A percentile compares a stretch with the other conserved stretches of the same genome.
phyloP scores from a whole-genome alignment of 805 yeast species.

The Torulaspora gathmanii region DNA sequence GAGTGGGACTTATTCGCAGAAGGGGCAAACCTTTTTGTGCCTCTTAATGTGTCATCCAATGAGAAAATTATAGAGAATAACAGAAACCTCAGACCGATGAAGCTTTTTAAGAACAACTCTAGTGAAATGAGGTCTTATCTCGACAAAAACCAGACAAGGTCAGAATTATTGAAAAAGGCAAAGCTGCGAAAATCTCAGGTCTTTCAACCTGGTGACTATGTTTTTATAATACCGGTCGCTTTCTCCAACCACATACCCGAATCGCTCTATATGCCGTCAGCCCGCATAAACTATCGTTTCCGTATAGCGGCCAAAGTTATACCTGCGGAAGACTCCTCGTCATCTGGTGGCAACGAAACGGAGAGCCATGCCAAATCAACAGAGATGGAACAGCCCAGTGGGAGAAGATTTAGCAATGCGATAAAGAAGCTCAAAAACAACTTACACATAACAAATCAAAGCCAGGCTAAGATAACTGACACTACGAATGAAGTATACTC shows the following conservation, averaged over 20 bases:
- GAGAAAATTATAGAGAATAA: conserved; percentile 25
- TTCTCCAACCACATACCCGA: conserved; percentile 64
- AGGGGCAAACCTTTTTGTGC: conserved; percentile 44
- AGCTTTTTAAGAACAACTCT: conserved; percentile 20
- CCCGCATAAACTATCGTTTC: conserved; percentile 23
- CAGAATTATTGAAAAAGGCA: conserved; percentile 10
- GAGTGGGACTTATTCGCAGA: conserved; percentile 43
- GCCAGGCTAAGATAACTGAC: conserved; percentile 4
- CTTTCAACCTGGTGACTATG: conserved; percentile 61
- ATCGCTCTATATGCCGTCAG: conserved; percentile 36
- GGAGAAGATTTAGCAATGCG: conserved; percentile 12
- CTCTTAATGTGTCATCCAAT: conserved; percentile 24
- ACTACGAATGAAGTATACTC: conserved; percentile 21
- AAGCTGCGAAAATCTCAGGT: conserved; percentile 4
- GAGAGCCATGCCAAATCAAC: conserved; percentile 7
- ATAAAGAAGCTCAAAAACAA: conserved; percentile 29
- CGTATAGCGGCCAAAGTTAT: conserved; percentile 18
- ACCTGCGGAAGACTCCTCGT: conserved; percentile 6
- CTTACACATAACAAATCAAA: conserved; percentile 16
- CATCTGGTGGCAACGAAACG: not conserved
- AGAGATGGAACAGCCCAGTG: conserved; percentile 14
- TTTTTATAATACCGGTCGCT: conserved; percentile 58
- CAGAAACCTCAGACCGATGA: conserved; percentile 14
- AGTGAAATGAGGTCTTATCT: conserved; percentile 17
- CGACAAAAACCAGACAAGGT: conserved; percentile 18